Percentiles rank a stretch among this genome's conserved stretches.
phyloP scores from a whole-genome alignment of 306 rosid species.

The Abrus precatorius region DNA sequence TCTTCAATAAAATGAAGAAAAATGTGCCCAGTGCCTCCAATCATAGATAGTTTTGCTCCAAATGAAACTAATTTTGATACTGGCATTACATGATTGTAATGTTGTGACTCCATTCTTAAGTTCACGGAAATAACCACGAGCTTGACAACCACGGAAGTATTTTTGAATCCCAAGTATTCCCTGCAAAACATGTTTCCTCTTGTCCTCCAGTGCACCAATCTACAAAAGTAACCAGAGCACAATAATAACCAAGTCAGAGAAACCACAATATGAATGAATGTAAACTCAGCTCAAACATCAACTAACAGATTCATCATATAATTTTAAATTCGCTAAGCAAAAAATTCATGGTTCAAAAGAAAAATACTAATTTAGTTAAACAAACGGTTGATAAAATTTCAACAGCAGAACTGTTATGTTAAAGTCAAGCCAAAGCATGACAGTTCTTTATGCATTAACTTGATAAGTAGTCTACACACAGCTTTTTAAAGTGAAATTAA shows the following conservation, averaged over 20 bases:
- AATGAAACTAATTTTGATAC: conserved; percentile 43
- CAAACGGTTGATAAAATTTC: neutral
- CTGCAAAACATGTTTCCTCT: conserved; percentile 66
- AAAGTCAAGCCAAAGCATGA: conserved; percentile 32
- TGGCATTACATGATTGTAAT: conserved; percentile 74
- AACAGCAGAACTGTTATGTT: neutral
- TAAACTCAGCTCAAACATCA: conserved; percentile 41
- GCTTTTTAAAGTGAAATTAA: conserved; percentile 31
- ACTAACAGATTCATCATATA: neutral
- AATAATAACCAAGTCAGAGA: conserved; percentile 47
- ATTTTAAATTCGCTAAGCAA: conserved; percentile 18
- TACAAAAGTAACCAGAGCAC: conserved; percentile 53
- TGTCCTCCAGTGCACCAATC: conserved; percentile 80
- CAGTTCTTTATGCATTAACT: conserved; percentile 10
- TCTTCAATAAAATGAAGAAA: conserved; percentile 37
- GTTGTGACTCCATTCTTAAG: conserved; percentile 62
- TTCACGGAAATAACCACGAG: conserved; percentile 63
- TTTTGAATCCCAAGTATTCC: conserved; percentile 77
- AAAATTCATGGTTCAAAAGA: conserved; percentile 22
- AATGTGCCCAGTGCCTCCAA: conserved; percentile 34
- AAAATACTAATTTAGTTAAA: conserved; percentile 23
- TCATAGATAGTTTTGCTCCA: conserved; percentile 21
- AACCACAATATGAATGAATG: conserved; percentile 40
- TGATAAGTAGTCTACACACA: neutral
- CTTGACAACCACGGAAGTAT: conserved; percentile 76